Conservation (phyloP, 352 stramenopile genomes). For the Bremia lactucae region DNA sequence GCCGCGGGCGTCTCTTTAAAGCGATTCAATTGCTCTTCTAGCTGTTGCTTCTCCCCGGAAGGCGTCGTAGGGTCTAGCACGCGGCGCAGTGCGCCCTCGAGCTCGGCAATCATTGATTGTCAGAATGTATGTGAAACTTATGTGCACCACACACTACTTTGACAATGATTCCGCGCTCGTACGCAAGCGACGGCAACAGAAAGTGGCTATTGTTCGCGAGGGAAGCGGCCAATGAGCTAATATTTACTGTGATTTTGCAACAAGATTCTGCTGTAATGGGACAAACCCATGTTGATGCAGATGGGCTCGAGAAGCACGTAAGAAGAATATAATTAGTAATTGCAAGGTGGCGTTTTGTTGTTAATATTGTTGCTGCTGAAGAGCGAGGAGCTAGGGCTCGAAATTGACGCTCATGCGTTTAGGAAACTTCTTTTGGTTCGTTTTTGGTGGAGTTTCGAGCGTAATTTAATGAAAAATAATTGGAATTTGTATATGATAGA, state of each 20-base stretch:
- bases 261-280: slow-evolving; percentile 15
- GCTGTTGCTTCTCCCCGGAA: slow-evolving; percentile 28
- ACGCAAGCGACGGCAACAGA: slow-evolving; percentile 15
- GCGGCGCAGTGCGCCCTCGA: slow-evolving; percentile 43
- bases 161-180: slow-evolving; percentile 22
- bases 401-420: slow-evolving; percentile 29
- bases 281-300: slow-evolving; percentile 21
- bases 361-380: slow-evolving; percentile 6
- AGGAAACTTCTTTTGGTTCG: slow-evolving; percentile 25
- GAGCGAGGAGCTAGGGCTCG: slow-evolving; percentile 50
- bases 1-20: slow-evolving; percentile 43
- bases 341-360: background rate
- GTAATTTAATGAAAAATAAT: background rate
- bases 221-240: slow-evolving; percentile 9
- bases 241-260: slow-evolving; percentile 27
- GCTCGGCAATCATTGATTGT: slow-evolving; percentile 37
- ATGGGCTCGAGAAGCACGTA: slow-evolving; percentile 30
- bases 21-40: slow-evolving; percentile 48
- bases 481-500: slow-evolving; percentile 10
- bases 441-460: background rate
- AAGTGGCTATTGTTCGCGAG: slow-evolving; percentile 41
- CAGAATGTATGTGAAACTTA: background rate
- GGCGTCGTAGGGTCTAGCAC: slow-evolving; percentile 54
- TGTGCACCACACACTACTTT: background rate
- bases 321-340: background rate